These are phyloP conservation scores for Uronychia setigera DNA, from an alignment of 73 alveolate species.

Conservation along the genomic window DNA sequence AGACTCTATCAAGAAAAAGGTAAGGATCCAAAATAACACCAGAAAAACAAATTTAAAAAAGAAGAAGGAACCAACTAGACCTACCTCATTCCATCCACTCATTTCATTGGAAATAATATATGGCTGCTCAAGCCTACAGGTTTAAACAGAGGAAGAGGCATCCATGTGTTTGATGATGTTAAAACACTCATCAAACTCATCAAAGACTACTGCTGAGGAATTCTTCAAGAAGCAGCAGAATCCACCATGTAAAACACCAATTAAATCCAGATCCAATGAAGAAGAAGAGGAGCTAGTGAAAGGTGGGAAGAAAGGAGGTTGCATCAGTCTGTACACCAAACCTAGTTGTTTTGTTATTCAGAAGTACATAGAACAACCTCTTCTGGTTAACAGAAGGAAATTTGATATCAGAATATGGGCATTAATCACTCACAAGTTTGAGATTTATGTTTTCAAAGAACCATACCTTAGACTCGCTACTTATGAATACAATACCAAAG, in stretches of 20 bases:
- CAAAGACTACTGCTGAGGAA: background rate
- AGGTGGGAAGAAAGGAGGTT: background rate
- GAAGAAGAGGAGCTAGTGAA: background rate
- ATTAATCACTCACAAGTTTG: constrained; percentile 37
- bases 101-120: background rate
- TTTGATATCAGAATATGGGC: constrained; percentile 85
- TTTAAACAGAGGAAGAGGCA: background rate
- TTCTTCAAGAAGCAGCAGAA: background rate
- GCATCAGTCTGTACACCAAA: background rate
- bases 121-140: background rate
- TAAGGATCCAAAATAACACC: background rate
- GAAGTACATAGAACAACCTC: constrained; percentile 82
- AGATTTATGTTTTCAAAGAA: constrained; percentile 67
- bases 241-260: background rate
- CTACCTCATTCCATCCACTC: background rate
- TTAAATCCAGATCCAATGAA: background rate
- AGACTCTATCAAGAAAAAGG: background rate
- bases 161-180: background rate
- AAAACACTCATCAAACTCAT: background rate
- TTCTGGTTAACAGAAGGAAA: constrained; percentile 76
- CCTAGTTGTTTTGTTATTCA: constrained; percentile 37
- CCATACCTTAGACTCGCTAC: constrained; percentile 77
- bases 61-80: background rate
- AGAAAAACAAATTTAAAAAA: no score
- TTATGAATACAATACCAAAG: constrained; percentile 55